Evolutionary conservation across 192 early-diverging fungal species (phyloP), one percentile per base, ranked within the genome.

Genomic region (Glomus cerebriforme): DNA sequence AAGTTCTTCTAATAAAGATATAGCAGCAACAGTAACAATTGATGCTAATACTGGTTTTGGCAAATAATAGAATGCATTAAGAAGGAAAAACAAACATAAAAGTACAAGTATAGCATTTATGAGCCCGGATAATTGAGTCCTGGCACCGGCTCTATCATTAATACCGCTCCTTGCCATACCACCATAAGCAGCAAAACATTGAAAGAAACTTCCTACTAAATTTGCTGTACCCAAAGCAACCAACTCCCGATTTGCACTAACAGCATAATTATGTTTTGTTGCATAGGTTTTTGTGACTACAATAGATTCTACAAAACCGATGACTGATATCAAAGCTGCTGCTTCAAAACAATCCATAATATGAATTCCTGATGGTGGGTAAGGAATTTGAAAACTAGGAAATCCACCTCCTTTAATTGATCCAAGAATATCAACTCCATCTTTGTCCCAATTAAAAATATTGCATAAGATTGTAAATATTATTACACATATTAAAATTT

Each of bases 271-370:
- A 86, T 97, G 93, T 64, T 94, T 91, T 71, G 90, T 92, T 0
- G 96, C 92, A 82, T 96, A 98, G 32, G 95, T 95, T 80, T 98
- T 96, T 5, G 96, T 92, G 24, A 97, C 93, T 32, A 94, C 96
- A 79, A 99, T 94, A 27, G 95, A 95, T 85, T 99, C 98, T 27
- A 99, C 97, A 81, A 99, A 97, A 3, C 98, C 98, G 79, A 99
- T 94, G 82, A 98, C 92, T 49, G 98, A 93, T 69, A 98, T 96
- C 24, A 98, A 87, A 67, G 95, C 93, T 2, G 95, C 90, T 3
- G 94, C 93, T 19, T 96, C 87, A 74, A 97, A 84, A 45, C 97
- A 82, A 75, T 89, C 88, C 66, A 90, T 92, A 59, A 96, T 75
- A 59, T 88, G 86, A 13, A 84, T 79, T 49, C 88, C 79, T 7